Percentiles rank a stretch among this genome's conserved stretches.
Evolutionary conservation across 768 basidiomycete species (phyloP).

Genomic region (Rhizopogon roseolus): DNA sequence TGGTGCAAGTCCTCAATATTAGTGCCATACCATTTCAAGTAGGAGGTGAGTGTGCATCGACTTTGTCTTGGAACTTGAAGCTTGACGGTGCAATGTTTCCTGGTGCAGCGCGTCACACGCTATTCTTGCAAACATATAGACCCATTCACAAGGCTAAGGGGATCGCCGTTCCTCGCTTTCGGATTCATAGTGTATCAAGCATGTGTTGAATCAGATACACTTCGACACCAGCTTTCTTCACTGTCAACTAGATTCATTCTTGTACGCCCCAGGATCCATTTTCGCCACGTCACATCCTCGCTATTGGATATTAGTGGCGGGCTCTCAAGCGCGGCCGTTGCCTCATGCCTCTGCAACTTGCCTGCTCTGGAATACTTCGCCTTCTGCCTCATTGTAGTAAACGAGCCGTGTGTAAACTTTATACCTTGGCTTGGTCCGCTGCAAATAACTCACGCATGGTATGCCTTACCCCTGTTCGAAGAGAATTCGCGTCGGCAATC

Average conservation of each 20-base stretch:
- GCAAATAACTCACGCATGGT: slow-evolving; percentile 32
- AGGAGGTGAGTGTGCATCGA: background rate
- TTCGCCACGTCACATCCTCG: slow-evolving; percentile 16
- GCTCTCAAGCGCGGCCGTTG: slow-evolving; percentile 24
- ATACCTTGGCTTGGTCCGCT: slow-evolving; percentile 25
- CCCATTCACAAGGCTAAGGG: slow-evolving; percentile 26
- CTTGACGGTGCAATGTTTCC: slow-evolving; percentile 38
- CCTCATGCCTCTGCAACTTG: slow-evolving; percentile 23
- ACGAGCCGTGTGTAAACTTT: slow-evolving; percentile 29
- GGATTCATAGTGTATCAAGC: slow-evolving; percentile 27
- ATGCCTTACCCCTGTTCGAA: slow-evolving; percentile 18
- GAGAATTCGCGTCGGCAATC: slow-evolving; percentile 13
- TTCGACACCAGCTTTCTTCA: slow-evolving; percentile 22
- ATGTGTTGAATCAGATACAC: slow-evolving; percentile 28
- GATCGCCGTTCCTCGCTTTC: slow-evolving; percentile 25
- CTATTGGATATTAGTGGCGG: slow-evolving; percentile 31
- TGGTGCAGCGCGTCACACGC: background rate
- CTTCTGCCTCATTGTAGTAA: slow-evolving; percentile 29
- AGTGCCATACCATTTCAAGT: slow-evolving; percentile 13
- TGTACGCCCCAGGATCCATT: slow-evolving; percentile 29
- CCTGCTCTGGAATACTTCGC: slow-evolving; percentile 30
- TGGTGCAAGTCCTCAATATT: slow-evolving; percentile 30
- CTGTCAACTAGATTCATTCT: slow-evolving; percentile 30
- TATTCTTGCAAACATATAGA: slow-evolving; percentile 24
- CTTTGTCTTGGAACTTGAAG: slow-evolving; percentile 24